Conservation (phyloP, 164 flowering plant species). For the Chloranthus sessilifolius region DNA sequence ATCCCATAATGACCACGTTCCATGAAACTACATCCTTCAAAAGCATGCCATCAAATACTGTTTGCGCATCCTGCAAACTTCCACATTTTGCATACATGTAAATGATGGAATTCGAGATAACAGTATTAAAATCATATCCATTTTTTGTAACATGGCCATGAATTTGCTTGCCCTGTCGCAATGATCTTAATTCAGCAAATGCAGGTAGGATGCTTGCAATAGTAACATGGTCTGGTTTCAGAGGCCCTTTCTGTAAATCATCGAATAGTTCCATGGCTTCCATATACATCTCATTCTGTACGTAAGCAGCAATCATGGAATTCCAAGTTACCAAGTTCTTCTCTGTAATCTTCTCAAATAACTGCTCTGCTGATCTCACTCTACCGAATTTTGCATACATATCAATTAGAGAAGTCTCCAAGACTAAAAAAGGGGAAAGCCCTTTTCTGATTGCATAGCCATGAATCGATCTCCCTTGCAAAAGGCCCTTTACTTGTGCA, state of each 20-base stretch:
- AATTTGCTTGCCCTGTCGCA: constrained; percentile 45
- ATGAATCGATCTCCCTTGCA: constrained; percentile 52
- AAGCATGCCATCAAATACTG: constrained; percentile 36
- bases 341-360: constrained; percentile 33
- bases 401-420: constrained; percentile 60
- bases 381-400: constrained; percentile 49
- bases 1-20: constrained; percentile 65
- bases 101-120: constrained; percentile 46
- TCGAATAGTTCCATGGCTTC: constrained; percentile 21
- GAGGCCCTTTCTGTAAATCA: constrained; percentile 16
- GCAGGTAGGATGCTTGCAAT: constrained; percentile 55
- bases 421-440: constrained; percentile 38
- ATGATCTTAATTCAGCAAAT: constrained; percentile 41
- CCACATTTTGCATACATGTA: constrained; percentile 70
- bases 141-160: constrained; percentile 38
- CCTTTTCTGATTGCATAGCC: constrained; percentile 46
- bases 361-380: constrained; percentile 25
- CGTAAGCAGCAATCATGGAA: constrained; percentile 25
- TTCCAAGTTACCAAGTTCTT: constrained; percentile 28
- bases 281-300: constrained; percentile 14
- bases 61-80: constrained; percentile 33
- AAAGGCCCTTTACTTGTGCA: constrained; percentile 33
- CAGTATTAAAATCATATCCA: constrained; percentile 22
- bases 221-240: constrained; percentile 47
- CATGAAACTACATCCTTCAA: constrained; percentile 56